Evolutionary conservation across 2,329 filamentous ascomycete species (phyloP).

Genomic region (Leptographium wingfieldii): DNA sequence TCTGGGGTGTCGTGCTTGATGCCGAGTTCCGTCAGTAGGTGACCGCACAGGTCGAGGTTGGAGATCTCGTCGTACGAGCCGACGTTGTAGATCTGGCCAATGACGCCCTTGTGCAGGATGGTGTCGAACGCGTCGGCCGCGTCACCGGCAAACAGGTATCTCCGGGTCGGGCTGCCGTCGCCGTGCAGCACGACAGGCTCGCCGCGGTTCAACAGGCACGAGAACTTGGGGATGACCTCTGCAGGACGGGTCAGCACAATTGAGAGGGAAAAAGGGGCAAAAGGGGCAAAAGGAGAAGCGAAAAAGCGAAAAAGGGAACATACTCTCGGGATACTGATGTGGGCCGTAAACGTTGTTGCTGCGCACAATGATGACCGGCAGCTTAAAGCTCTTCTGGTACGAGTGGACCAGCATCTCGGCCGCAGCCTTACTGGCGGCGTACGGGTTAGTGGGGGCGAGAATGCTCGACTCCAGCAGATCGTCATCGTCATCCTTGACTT

Average conservation of each 20-base stretch:
- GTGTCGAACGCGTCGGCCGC: slow-evolving; percentile 74
- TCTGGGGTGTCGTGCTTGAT: slow-evolving; percentile 36
- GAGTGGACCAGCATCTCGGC: slow-evolving; percentile 79
- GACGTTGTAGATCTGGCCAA: slow-evolving; percentile 73
- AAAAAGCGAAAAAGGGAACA: slow-evolving; percentile 19
- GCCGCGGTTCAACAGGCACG: slow-evolving; percentile 53
- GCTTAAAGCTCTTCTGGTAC: slow-evolving; percentile 72
- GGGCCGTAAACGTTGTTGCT: slow-evolving; percentile 82
- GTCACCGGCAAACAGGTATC: slow-evolving; percentile 69
- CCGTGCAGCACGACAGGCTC: slow-evolving; percentile 63
- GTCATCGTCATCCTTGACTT: slow-evolving; percentile 59
- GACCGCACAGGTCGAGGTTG: slow-evolving; percentile 55
- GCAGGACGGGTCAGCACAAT: slow-evolving; percentile 2
- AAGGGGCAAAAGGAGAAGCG: slow-evolving; percentile 5
- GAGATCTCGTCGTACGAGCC: slow-evolving; percentile 67
- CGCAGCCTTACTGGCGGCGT: slow-evolving; percentile 68
- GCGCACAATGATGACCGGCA: slow-evolving; percentile 67
- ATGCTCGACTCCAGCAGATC: slow-evolving; percentile 63
- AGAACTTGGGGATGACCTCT: slow-evolving; percentile 81
- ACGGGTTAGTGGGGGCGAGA: slow-evolving; percentile 69
- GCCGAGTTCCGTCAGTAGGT: slow-evolving; percentile 50
- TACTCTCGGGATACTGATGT: slow-evolving; percentile 74
- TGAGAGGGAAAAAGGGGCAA: neutral
- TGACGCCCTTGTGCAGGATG: slow-evolving; percentile 62
- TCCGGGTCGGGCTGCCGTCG: slow-evolving; percentile 58